Percentiles rank a stretch among this genome's conserved stretches.
Evolutionary conservation across 768 basidiomycete species (phyloP).

Genomic region (Tylopilus balloui): DNA sequence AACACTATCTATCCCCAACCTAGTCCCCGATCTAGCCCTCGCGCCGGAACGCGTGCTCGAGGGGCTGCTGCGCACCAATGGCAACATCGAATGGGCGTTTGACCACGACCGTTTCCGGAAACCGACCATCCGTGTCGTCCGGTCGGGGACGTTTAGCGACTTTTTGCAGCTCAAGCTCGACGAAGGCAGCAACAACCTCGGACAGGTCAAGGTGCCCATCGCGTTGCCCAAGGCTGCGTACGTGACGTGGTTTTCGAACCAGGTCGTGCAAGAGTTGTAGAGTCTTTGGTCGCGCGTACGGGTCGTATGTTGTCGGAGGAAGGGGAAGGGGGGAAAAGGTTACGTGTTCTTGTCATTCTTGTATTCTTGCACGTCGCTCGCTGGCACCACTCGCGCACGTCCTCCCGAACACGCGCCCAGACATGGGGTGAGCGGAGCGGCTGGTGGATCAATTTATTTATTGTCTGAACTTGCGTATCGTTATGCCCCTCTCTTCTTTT

Average conservation of each 20-base stretch:
- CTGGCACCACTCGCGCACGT: no score
- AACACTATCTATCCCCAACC: not conserved
- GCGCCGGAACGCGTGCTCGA: constrained; percentile 9
- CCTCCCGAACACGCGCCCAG: no score
- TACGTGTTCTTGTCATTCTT: no score
- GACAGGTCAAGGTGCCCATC: constrained; percentile 23
- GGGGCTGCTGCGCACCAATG: not conserved
- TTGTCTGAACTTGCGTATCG: no score
- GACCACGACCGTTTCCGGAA: not conserved
- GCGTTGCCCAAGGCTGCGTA: constrained; percentile 10
- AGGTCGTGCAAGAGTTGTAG: constrained; percentile 15
- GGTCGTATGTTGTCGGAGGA: no score
- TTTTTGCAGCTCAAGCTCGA: constrained; percentile 19
- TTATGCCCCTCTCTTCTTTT: no score
- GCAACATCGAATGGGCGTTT: not conserved
- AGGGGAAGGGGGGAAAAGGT: no score
- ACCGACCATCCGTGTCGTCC: constrained; percentile 22
- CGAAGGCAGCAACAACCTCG: not conserved
- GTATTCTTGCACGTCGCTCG: no score
- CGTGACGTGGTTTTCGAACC: constrained; percentile 11
- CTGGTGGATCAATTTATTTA: no score
- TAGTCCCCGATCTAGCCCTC: not conserved
- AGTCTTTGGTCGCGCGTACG: no score
- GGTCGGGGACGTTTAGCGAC: constrained; percentile 18
- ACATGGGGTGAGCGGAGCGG: no score